Evolutionary conservation across 495 filamentous ascomycete genomes (phyloP).

Genomic region (Astrocystis sublimbata): DNA sequence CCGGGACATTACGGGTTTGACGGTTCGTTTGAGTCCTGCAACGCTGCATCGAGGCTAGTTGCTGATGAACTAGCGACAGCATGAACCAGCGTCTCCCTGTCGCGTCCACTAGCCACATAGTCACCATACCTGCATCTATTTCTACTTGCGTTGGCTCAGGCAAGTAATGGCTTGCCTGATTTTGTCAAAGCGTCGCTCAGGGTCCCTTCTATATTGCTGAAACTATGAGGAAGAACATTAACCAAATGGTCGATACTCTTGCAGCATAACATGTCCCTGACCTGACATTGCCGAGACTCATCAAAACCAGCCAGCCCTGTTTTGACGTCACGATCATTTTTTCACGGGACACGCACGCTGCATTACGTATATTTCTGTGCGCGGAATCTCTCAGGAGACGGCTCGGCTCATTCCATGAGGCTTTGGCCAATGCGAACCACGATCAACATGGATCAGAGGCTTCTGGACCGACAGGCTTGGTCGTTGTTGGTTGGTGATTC

Average conservation of each 20-base stretch:
- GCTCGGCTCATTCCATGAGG: not conserved
- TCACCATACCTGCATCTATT: not conserved
- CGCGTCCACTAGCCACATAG: not conserved
- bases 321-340: conserved; percentile 1
- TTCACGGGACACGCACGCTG: not conserved
- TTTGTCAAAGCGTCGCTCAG: not conserved
- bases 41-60: conserved; percentile 14
- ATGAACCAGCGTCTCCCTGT: not conserved
- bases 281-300: not conserved
- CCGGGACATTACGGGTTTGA: conserved; percentile 1
- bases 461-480: not conserved
- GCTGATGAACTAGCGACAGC: conserved; percentile 4
- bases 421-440: not conserved
- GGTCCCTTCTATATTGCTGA: not conserved
- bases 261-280: not conserved
- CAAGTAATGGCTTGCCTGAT: not conserved
- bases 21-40: not conserved
- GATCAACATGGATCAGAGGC: conserved; percentile 8
- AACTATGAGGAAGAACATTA: not conserved
- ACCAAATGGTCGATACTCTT: not conserved
- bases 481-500: not conserved
- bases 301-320: not conserved
- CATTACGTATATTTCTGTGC: not conserved
- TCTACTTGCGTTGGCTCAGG: not conserved
- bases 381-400: conserved; percentile 1